Conservation (phyloP, 768 basidiomycete species). For the Pleurotus giganteus region DNA sequence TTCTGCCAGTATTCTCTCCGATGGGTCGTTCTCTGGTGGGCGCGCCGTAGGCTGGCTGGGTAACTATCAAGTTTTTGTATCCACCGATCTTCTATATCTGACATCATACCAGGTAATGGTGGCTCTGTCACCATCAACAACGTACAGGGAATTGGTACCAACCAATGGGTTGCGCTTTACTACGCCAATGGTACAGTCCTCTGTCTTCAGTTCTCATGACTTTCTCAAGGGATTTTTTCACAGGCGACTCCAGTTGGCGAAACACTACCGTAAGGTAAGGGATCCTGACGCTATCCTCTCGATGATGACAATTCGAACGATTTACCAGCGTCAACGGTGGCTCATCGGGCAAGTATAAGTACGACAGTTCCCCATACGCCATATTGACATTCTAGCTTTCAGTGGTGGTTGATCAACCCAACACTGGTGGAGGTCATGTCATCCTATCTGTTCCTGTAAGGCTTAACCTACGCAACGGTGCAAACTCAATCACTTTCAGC, state of each 20-base stretch:
- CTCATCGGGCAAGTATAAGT: slow-evolving; percentile 19
- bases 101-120: slow-evolving; percentile 41
- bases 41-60: slow-evolving; percentile 55
- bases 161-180: slow-evolving; percentile 62
- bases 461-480: slow-evolving; percentile 44
- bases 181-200: slow-evolving; percentile 47
- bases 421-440: slow-evolving; percentile 52
- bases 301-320: neutral
- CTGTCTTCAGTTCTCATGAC: neutral
- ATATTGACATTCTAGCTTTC: slow-evolving; percentile 1
- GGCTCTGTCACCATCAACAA: slow-evolving; percentile 56
- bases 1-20: slow-evolving; percentile 39
- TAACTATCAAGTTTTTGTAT: slow-evolving; percentile 18
- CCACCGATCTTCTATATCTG: neutral
- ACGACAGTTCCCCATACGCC: neutral
- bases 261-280: slow-evolving; percentile 59
- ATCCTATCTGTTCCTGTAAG: slow-evolving; percentile 57
- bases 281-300: too few species aligned
- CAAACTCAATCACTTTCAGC: slow-evolving; percentile 51
- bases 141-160: slow-evolving; percentile 49
- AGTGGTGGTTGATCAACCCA: slow-evolving; percentile 54
- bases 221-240: neutral
- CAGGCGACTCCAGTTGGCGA: slow-evolving; percentile 54
- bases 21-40: slow-evolving; percentile 50
- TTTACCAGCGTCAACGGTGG: slow-evolving; percentile 55